These are phyloP conservation scores for Dendrobium catenatum DNA, from an alignment of 106 monocot species.

Conservation along the genomic window DNA sequence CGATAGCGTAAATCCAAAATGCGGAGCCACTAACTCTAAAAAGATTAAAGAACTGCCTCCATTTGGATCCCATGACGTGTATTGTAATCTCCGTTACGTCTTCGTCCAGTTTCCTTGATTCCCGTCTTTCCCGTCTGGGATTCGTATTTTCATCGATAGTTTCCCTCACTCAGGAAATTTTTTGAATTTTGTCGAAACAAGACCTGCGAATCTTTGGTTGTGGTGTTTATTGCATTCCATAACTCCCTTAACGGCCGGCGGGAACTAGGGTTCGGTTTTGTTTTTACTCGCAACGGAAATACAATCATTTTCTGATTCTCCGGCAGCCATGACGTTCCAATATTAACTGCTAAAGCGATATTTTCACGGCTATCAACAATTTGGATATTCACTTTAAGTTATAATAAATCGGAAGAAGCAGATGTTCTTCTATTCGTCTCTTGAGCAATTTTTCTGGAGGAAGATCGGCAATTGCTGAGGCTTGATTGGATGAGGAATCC, in stretches of 20 bases:
- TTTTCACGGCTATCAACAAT: not conserved
- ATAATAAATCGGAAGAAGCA: not conserved
- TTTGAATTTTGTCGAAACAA: not conserved
- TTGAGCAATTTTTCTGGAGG: not conserved
- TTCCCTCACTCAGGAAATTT: not conserved
- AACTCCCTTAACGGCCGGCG: not conserved
- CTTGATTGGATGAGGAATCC: not conserved
- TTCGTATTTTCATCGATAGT: not conserved
- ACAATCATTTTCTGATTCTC: not conserved
- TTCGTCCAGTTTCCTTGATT: not conserved
- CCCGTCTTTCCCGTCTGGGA: not conserved
- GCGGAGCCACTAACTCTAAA: no score
- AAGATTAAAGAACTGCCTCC: no score
- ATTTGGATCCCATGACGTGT: not conserved
- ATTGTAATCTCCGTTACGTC: not conserved
- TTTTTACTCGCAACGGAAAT: not conserved
- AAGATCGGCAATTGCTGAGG: not conserved
- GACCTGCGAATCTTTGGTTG: not conserved
- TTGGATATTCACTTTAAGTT: not conserved
- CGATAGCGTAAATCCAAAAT: no score
- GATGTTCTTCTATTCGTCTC: not conserved
- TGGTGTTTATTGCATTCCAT: not conserved
- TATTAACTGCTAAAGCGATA: not conserved
- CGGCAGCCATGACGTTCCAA: slow-evolving; percentile 2
- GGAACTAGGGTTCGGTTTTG: not conserved